Percentiles rank a stretch among this genome's conserved stretches.
Conservation (phyloP, 305 asterid genomes). For the Rubia tinctorum region DNA sequence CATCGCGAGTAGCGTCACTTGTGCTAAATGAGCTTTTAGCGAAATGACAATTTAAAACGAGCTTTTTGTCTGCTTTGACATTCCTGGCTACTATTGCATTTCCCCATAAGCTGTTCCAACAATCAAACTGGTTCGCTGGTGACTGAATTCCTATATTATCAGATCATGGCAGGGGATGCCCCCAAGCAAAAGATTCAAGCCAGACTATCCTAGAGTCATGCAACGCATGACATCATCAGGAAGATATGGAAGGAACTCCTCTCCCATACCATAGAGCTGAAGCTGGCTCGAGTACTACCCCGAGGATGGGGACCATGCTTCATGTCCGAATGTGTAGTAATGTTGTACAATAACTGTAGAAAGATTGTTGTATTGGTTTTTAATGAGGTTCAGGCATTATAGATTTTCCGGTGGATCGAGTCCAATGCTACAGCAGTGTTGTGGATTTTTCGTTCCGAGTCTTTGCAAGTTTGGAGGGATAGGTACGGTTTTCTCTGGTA, state of each 20-base stretch:
- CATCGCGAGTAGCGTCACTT: background rate
- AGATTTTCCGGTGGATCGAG: background rate
- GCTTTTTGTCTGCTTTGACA: background rate
- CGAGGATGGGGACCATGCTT: slow-evolving; percentile 8
- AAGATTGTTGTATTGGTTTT: background rate
- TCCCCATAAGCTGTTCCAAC: background rate
- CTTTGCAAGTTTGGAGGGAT: background rate
- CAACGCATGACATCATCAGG: slow-evolving; percentile 59
- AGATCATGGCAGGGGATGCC: slow-evolving; percentile 66
- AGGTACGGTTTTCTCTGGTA: background rate
- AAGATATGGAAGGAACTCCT: slow-evolving; percentile 55
- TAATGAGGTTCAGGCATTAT: background rate
- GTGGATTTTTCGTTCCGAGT: background rate
- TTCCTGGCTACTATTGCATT: background rate
- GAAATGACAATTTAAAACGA: background rate
- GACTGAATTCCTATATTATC: slow-evolving; percentile 20
- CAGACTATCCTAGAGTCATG: slow-evolving; percentile 51
- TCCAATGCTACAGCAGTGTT: background rate
- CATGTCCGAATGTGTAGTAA: background rate
- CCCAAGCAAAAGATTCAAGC: slow-evolving; percentile 60
- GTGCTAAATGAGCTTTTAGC: background rate
- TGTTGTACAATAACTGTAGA: background rate
- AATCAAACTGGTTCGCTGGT: background rate
- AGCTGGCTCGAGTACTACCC: slow-evolving; percentile 1
- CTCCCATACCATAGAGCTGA: slow-evolving; percentile 46